Evolutionary conservation across 2,329 filamentous ascomycete species (phyloP), one percentile per base, ranked within the genome.

Genomic region (Stachybotrys chartarum): DNA sequence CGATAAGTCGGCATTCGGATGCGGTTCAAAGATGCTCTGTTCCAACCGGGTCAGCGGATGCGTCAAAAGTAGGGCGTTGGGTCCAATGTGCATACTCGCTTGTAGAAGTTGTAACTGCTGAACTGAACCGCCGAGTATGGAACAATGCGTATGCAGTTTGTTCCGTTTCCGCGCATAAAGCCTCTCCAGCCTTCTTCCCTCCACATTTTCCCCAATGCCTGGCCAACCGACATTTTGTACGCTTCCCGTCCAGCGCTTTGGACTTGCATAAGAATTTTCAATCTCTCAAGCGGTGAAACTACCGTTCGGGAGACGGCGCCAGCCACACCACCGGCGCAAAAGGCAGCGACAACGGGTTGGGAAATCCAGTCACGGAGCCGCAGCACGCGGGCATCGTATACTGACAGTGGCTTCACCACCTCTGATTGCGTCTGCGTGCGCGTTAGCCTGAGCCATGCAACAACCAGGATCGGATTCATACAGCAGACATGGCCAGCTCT

Each of bases 101-200:
- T 97, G 75, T 99, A 99, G 63, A 97, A 85, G 70, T 96, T 97
- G 77, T 97, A 99, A 68, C 91, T 95, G 63, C 93, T 93, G 72
- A 99, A 99, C 68, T 99, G 94, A 46, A 97, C 94, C 11, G 94
- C 94, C 52, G 93, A 97, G 72, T 99, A 99, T 5, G 94, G 94
- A 53, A 99, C 91, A 62, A 99, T 99, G 59, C 94, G 90, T 65
- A 99, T 90, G 78, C 94, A 99, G 72, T 99, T 99, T 58, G 92
- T 97, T 60, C 94, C 94, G 70, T 99, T 99, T 53, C 94, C 94
- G 62, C 91, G 85, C 92, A 99, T 96, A 73, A 97, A 96, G 0
- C 94, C 94, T 70, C 85, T 86, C 91, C 92, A 97, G 54, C 94
- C 94, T 73, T 99, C 94, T 70, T 99, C 94, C 64, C 80, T 86